Evolutionary conservation across 441 rosid species (phyloP), one percentile per base, ranked within the genome.

Genomic region (Erysimum pusillum): DNA sequence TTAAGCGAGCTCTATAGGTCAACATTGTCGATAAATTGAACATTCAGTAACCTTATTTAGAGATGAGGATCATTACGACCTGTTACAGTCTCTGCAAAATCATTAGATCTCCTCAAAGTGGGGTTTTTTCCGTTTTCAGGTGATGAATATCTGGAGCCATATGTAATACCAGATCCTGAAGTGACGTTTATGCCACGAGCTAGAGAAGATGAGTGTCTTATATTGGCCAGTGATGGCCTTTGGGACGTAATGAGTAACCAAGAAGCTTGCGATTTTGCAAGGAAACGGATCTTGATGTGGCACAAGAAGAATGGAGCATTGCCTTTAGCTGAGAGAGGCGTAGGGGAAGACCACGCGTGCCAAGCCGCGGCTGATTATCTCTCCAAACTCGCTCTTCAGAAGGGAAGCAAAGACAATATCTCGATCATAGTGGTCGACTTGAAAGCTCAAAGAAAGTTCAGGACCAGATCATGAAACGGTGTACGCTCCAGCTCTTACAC

Each of bases 161-260:
- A 85, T 87, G 88, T 91, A 14, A 93, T 91, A 69, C 91, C 96
- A 5, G 90, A 90, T 34, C 98, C 97, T 0, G 97, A 93, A 83
- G 90, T 91, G 52, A 84, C 74, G 87, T 89, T 90, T 25, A 52
- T 93, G 75, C 90, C 97, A 46, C 86, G 98, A 66, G 89, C 93
- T 7, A 91, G 88, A 81, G 94, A 93, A 18, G 97, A 93, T 11
- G 89, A 89, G 77, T 89, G 91, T 82, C 88, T 93, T 31, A 87
- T 93, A 42, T 67, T 91, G 66, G 98, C 97, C 7, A 91, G 91
- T 22, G 97, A 93, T 62, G 98, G 97, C 2, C 82, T 93, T 59
- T 93, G 97, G 97, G 97, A 90, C 67, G 96, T 91, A 18, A 82
- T 93, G 87, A 69, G 96, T 45, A 90, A 91, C 20, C 91, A 93